phyloP scores from a whole-genome alignment of 129 eudicot species.

The Flaveria sonorensis region DNA sequence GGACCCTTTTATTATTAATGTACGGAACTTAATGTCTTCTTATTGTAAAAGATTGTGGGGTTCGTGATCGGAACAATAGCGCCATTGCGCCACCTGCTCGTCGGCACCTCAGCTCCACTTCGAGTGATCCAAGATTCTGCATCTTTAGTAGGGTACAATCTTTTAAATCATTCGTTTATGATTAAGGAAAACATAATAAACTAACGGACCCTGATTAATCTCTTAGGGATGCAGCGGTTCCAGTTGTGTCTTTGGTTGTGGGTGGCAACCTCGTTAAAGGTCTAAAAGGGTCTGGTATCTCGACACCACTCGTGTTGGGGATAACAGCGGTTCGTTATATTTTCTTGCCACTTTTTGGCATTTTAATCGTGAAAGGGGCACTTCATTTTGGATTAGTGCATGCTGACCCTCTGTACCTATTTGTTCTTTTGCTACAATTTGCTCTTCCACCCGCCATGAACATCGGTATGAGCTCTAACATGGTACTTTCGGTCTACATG shows the following conservation, averaged over 20 bases:
- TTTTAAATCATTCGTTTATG: not conserved
- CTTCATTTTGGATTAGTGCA: constrained; percentile 48
- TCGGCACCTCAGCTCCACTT: constrained; percentile 61
- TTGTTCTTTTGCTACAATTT: constrained; percentile 77
- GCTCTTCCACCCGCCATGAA: constrained; percentile 93
- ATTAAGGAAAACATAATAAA: not conserved
- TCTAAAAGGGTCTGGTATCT: constrained; percentile 55
- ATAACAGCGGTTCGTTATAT: constrained; percentile 55
- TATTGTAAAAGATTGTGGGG: constrained; percentile 52
- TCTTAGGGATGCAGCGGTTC: constrained; percentile 79
- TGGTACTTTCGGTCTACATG: not conserved
- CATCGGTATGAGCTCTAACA: constrained; percentile 43
- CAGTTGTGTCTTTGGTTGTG: constrained; percentile 58
- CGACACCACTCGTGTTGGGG: constrained; percentile 47
- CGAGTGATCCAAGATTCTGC: constrained; percentile 53
- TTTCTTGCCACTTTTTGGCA: constrained; percentile 63
- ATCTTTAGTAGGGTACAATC: constrained; percentile 55
- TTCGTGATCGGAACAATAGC: constrained; percentile 47
- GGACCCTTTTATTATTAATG: too few relatives aligned
- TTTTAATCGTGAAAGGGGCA: constrained; percentile 57
- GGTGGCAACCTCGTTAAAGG: constrained; percentile 86
- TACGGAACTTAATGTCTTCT: not conserved
- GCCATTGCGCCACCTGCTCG: constrained; percentile 42
- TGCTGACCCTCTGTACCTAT: constrained; percentile 56
- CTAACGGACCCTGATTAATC: not conserved